Percentiles rank a stretch among this genome's conserved stretches.
phyloP scores from a whole-genome alignment of 2,329 filamentous ascomycete species.

The Thielaviopsis populi region DNA sequence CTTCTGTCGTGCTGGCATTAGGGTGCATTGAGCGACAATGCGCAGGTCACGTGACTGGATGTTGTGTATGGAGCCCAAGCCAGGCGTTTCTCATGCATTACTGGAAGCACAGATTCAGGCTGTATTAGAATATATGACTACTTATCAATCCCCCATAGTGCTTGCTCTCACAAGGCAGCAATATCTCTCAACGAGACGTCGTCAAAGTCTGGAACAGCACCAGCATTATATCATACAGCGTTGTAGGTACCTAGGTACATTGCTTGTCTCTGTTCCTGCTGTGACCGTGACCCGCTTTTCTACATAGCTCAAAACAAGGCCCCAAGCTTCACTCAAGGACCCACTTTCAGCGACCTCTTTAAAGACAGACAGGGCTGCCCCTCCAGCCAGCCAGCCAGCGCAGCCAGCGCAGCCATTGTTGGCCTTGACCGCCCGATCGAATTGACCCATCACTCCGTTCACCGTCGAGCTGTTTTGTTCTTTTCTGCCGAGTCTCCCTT shows the following conservation, averaged over 20 bases:
- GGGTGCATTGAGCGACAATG: background rate
- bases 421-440: background rate
- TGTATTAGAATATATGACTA: too few relatives aligned
- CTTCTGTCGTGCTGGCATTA: background rate
- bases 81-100: background rate
- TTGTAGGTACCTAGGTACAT: background rate
- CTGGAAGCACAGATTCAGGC: background rate
- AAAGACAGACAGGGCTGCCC: background rate
- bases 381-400: too few relatives aligned
- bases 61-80: background rate
- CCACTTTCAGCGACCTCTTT: background rate
- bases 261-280: background rate
- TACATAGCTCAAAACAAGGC: background rate
- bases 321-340: background rate
- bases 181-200: background rate
- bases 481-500: too few relatives aligned
- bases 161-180: too few relatives aligned
- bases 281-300: background rate
- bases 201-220: background rate
- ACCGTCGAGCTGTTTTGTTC: too few relatives aligned
- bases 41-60: background rate
- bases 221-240: background rate
- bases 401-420: background rate
- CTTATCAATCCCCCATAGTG: too few relatives aligned
- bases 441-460: background rate